Evolutionary conservation across 1,139 yeast species (phyloP), one percentile per base, ranked within the genome.

Genomic region (Magnusiomyces sp.): DNA sequence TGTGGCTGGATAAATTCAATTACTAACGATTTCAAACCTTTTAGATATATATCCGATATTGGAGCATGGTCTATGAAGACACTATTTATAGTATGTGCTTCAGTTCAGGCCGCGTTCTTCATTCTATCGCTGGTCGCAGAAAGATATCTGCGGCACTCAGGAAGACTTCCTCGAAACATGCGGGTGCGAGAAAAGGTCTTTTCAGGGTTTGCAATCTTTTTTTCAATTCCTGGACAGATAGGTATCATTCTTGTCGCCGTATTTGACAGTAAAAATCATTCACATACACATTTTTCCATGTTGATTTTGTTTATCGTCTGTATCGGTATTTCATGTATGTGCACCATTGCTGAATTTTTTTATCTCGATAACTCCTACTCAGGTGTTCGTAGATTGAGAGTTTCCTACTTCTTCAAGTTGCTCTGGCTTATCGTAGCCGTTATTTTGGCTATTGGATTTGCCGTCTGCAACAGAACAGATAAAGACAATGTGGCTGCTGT

Each of bases 31-130:
- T 46, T 5, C 37, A 13, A n/a, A 5, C 13, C 17, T 37, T 16
- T n/a, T 19, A 47, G 50, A 39, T 89, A 83, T 66, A 78, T 90
- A 47, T 84, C 95, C 10, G 88, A 88, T 62, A 75, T 88, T 50
- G 95, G 90, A 5, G 95, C 96, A 13, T 84, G 95, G 1, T 81
- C 81, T 59, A 70, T 87, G 49, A 86, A 87, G 62, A 95, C 95
- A 1, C 68, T 88, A 19, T 89, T 89, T 66, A 87, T 89, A 43
- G 70, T 85, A n/a, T 81, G 95, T 62, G 72, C 86, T 2, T 87
- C 82, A 0, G 75, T 81, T 64, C 95, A 87, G 68, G 95, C 89
- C 17, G 71, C 86, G 14, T 81, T 86, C 60, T 86, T 80, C 59
- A 80, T 80, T 40, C 75, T 87, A n/a, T 75, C 90, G 0, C 67